These are phyloP conservation scores for Flaveria sonorensis DNA, from an alignment of 129 eudicot genomes.

Conservation along the genomic window DNA sequence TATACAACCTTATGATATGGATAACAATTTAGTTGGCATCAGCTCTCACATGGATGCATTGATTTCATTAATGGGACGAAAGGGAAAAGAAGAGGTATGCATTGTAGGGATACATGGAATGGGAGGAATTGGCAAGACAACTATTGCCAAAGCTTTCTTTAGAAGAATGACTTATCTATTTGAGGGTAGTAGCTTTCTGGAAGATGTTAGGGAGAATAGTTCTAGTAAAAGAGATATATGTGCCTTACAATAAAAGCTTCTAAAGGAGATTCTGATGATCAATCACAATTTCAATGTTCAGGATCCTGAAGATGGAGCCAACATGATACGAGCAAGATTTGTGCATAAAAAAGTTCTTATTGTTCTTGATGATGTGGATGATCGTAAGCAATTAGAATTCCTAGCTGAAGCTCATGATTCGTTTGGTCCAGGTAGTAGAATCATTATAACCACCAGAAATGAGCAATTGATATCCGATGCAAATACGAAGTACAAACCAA, in stretches of 20 bases:
- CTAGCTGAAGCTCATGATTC: background rate
- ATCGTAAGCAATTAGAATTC: background rate
- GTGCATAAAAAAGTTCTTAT: background rate
- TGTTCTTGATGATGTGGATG: background rate
- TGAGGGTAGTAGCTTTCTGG: background rate
- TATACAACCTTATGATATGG: background rate
- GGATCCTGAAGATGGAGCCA: background rate
- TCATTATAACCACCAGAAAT: background rate
- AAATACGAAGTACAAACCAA: background rate
- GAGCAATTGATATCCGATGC: background rate
- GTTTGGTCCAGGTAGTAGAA: conserved; percentile 1
- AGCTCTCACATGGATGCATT: background rate
- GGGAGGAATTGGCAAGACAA: conserved; percentile 6
- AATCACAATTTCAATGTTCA: background rate
- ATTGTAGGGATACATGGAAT: background rate
- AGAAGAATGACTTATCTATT: background rate
- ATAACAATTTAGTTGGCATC: background rate
- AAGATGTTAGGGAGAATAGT: background rate
- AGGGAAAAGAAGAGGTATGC: background rate
- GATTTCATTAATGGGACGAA: background rate
- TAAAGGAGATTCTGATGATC: background rate
- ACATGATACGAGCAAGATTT: background rate
- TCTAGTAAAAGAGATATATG: background rate
- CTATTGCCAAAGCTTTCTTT: background rate
- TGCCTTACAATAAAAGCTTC: background rate